phyloP scores from a whole-genome alignment of 2,329 filamentous ascomycete species.

The Biscogniauxia marginata region DNA sequence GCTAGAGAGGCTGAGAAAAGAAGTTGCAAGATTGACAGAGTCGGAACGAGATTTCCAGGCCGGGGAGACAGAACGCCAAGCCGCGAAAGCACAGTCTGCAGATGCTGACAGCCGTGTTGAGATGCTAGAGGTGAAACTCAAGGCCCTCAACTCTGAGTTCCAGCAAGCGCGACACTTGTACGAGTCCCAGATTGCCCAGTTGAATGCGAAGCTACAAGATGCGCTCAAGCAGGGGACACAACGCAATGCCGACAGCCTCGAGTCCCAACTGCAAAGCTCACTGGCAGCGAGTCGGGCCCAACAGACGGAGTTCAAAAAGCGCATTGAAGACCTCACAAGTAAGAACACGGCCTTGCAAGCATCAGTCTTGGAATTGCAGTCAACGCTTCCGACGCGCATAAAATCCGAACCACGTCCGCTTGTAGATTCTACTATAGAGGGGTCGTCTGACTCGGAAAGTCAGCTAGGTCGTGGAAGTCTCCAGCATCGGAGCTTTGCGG shows the following conservation, averaged over 20 bases:
- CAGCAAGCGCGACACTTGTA: constrained; percentile 43
- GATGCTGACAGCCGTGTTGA: constrained; percentile 59
- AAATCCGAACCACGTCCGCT: constrained; percentile 14
- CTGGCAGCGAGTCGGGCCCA: constrained; percentile 53
- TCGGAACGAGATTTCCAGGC: constrained; percentile 63
- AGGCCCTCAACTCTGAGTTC: constrained; percentile 48
- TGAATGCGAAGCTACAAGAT: constrained; percentile 46
- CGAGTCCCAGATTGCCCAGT: constrained; percentile 45
- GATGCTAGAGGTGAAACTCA: constrained; percentile 57
- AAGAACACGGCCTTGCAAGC: constrained; percentile 54
- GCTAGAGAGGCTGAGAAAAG: constrained; percentile 55
- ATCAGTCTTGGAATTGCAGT: constrained; percentile 47
- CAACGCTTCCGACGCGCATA: constrained; percentile 28
- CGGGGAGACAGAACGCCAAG: constrained; percentile 59
- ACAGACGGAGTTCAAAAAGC: constrained; percentile 53
- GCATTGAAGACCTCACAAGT: constrained; percentile 47
- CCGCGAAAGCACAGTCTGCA: constrained; percentile 56
- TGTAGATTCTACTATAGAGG: constrained; percentile 36
- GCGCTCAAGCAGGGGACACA: constrained; percentile 32
- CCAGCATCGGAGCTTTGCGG: constrained; percentile 43
- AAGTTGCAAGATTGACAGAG: constrained; percentile 60
- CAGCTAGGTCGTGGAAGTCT: constrained; percentile 38
- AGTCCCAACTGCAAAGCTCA: constrained; percentile 42
- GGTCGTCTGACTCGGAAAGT: constrained; percentile 38
- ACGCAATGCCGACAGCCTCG: constrained; percentile 30